Conservation (phyloP, 2,329 filamentous ascomycete species). For the Aspergillus bombycis region DNA sequence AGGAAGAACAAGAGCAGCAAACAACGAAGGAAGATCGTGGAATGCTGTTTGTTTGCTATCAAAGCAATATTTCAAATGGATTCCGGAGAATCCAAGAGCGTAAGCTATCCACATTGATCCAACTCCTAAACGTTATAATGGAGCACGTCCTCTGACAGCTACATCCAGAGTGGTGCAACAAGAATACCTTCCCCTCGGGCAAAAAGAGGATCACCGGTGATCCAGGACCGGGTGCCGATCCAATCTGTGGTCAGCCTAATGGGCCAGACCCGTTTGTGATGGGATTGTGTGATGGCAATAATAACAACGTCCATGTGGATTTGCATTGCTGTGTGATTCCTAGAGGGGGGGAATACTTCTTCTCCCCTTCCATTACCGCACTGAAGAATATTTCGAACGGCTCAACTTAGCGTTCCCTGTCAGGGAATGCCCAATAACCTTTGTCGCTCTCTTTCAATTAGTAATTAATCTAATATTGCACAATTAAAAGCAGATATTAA, state of each 20-base stretch:
- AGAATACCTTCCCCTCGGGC: neutral
- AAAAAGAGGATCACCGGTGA: conserved; percentile 5
- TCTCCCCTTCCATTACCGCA: conserved; percentile 4
- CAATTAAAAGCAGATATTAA: too few species aligned
- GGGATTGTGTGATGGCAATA: conserved; percentile 8
- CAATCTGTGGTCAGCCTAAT: conserved; percentile 9
- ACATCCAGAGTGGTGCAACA: conserved; percentile 8
- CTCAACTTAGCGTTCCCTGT: too few species aligned
- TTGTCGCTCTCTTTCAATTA: too few species aligned
- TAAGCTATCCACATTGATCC: neutral
- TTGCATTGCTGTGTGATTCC: neutral
- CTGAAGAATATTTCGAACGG: neutral
- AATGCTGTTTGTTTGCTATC: conserved; percentile 4
- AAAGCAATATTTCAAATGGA: conserved; percentile 2
- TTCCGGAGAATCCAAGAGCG: conserved; percentile 1
- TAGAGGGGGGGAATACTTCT: conserved; percentile 11
- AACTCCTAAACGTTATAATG: neutral
- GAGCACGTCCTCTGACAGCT: neutral
- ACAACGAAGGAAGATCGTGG: neutral
- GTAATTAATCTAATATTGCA: too few species aligned
- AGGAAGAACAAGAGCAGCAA: neutral
- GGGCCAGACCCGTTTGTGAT: conserved; percentile 4
- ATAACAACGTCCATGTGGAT: neutral
- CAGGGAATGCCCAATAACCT: too few species aligned
- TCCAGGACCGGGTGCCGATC: conserved; percentile 6